These are phyloP conservation scores for Lactarius sp. DNA, from an alignment of 768 basidiomycete genomes.

Conservation along the genomic window DNA sequence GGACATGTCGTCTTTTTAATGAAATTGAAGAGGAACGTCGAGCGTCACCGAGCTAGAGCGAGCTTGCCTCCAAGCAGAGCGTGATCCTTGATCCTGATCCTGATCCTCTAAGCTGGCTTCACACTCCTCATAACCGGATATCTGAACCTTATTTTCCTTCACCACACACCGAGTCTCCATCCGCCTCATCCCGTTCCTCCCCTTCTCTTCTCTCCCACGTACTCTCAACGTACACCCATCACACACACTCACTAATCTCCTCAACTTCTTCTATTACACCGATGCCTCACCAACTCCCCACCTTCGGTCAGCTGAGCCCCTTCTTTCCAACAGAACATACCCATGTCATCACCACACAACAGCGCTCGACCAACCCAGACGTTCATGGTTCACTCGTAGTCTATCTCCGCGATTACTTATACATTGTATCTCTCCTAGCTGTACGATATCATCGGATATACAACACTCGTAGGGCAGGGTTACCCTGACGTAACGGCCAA, in stretches of 20 bases:
- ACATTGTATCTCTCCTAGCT: not conserved
- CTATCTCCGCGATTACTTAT: slow-evolving; percentile 14
- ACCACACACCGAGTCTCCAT: too few species aligned
- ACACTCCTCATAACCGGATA: not conserved
- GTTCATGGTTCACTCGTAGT: not conserved
- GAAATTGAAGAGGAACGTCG: slow-evolving; percentile 15
- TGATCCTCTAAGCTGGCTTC: not conserved
- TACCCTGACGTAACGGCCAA: slow-evolving; percentile 24
- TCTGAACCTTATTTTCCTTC: slow-evolving; percentile 15
- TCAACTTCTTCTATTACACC: too few species aligned
- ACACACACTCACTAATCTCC: too few species aligned
- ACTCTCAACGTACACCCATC: too few species aligned
- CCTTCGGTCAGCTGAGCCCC: not conserved
- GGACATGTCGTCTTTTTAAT: slow-evolving; percentile 28
- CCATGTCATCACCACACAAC: too few species aligned
- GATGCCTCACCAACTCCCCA: not conserved
- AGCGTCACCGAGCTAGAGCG: not conserved
- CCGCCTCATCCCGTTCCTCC: not conserved
- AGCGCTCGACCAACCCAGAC: too few species aligned
- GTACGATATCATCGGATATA: not conserved
- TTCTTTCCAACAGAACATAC: not conserved
- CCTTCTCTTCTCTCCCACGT: too few species aligned
- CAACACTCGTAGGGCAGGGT: slow-evolving; percentile 8
- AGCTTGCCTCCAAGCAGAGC: too few species aligned
- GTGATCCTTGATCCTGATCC: not conserved